Evolutionary conservation across 1,284 basidiomycete species (phyloP), one percentile per base, ranked within the genome.

Genomic region (Agaricales sp.): DNA sequence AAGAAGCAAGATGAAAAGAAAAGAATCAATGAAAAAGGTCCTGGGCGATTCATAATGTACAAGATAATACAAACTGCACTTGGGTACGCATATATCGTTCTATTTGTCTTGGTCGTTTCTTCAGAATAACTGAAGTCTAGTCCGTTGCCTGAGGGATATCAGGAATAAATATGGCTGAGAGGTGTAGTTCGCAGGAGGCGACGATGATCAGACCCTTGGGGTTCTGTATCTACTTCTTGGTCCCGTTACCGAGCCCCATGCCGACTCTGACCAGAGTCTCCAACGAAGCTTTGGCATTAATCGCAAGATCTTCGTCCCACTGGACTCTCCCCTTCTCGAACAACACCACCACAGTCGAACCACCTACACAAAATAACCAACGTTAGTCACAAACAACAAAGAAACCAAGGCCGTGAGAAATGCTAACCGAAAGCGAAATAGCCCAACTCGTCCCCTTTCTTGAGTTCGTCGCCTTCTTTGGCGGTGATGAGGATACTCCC

Each of bases 231-330:
- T 35, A 43, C 8, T 43, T 43, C 41, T 16, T 16, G 53, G 50
- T 43, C 47, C 25, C 8, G 23, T 18, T 58, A 1, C 91, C 91
- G 56, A 95, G 77, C 13, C 88, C 86, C 80, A 85, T 91, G 1
- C 89, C 88, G 46, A 92, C 87, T 19, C 88, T 80, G 14, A 95
- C 90, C 38, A 94, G 76, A 0, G 92, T 94, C 67, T 94, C 92
- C 16, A 95, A 71, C 20, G 82, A 78, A 1, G 87, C 87, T 19
- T 72, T 69, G n/a, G 86, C 81, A 62, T 94, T 94, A 54, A 87
- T 74, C 20, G 92, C 58, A n/a, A 97, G 65, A 63, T 98, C 95
- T 55, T 92, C 83, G 59, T 98, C 95, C 83, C 91, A 97, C 58
- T 81, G 70, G 4, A 96, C 76, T 1, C 67, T 74, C 6, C 85